A percentile compares a stretch with the other conserved stretches of the same genome.
These are phyloP conservation scores for Ophiosphaerella narmari DNA, from an alignment of 2,329 filamentous ascomycete genomes.

Conservation along the genomic window DNA sequence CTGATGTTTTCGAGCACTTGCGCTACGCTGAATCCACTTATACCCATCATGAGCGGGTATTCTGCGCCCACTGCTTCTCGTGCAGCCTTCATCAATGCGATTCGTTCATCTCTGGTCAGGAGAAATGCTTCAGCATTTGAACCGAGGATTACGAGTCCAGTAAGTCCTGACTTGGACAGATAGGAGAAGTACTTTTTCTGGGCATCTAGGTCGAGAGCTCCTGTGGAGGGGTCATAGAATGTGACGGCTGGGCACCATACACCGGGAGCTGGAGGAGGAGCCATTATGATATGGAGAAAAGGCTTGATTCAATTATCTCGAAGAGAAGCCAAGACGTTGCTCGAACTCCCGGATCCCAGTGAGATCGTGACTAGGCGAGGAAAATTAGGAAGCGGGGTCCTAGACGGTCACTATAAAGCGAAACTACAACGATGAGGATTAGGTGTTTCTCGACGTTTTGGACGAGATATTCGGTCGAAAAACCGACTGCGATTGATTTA, in stretches of 20 bases:
- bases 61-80: constrained; percentile 49
- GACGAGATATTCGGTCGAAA: no score
- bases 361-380: no score
- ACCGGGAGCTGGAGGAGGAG: constrained; percentile 24
- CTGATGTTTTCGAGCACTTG: constrained; percentile 51
- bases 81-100: constrained; percentile 45
- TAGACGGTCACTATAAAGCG: no score
- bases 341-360: no score
- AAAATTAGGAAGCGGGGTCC: no score
- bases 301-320: no score
- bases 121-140: constrained; percentile 55
- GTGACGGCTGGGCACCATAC: constrained; percentile 51
- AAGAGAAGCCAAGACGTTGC: no score
- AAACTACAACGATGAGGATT: no score
- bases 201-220: constrained; percentile 48
- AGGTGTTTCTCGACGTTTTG: no score
- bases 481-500: no score
- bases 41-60: constrained; percentile 52
- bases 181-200: constrained; percentile 53
- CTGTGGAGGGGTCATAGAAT: constrained; percentile 49
- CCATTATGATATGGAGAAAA: constrained; percentile 4
- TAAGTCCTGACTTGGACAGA: constrained; percentile 49
- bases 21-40: constrained; percentile 50
- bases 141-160: constrained; percentile 53
- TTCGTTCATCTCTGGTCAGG: constrained; percentile 51